Evolutionary conservation across 768 basidiomycete genomes (phyloP).

Genomic region (Favolaschia claudopus): DNA sequence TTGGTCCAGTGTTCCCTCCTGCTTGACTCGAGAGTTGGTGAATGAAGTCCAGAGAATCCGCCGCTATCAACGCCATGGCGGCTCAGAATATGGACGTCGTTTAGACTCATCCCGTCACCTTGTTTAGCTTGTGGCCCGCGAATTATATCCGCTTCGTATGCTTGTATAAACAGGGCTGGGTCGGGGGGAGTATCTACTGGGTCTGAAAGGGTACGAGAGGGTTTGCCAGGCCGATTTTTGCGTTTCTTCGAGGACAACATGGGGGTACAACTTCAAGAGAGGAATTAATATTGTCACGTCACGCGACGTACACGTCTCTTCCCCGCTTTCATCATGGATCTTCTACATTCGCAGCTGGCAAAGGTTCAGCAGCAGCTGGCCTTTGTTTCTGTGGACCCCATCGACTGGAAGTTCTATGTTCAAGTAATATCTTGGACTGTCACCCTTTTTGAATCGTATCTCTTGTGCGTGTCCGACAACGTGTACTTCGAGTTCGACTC

Average conservation of each 20-base stretch:
- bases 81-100: no score
- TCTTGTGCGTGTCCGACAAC: conserved; percentile 66
- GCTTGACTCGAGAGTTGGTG: not conserved
- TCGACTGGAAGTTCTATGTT: conserved; percentile 87
- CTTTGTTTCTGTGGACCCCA: conserved; percentile 74
- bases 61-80: no score
- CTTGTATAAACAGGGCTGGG: conserved; percentile 61
- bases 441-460: conserved; percentile 86
- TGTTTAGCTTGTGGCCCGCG: conserved; percentile 55
- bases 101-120: no score
- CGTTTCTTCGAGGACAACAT: conserved; percentile 21
- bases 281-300: no score
- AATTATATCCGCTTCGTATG: conserved; percentile 79
- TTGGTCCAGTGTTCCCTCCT: conserved; percentile 6
- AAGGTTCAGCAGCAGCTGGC: conserved; percentile 68
- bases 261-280: not conserved
- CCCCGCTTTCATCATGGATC: conserved; percentile 53
- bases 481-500: not conserved
- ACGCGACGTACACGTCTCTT: conserved; percentile 8
- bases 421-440: conserved; percentile 79
- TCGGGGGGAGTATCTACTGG: conserved; percentile 28
- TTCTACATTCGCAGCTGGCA: conserved; percentile 64
- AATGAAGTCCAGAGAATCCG: conserved; percentile 32
- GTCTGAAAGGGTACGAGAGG: not conserved
- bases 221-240: conserved; percentile 12